These are phyloP conservation scores for Lophiotrema nucula DNA, from an alignment of 495 filamentous ascomycete species.

Conservation along the genomic window DNA sequence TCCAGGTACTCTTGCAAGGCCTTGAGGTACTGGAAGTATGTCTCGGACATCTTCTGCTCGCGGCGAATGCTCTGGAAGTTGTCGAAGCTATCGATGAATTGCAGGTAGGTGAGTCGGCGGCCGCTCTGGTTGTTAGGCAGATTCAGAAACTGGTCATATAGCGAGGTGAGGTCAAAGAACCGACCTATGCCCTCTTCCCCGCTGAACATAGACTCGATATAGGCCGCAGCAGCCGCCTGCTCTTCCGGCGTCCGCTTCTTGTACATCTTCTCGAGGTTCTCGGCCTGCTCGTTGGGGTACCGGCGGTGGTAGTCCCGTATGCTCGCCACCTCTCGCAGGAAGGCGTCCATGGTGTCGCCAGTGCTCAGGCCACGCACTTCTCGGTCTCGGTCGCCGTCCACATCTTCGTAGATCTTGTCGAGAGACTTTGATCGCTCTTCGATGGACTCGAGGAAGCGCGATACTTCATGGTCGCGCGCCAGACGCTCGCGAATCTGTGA, in stretches of 20 bases:
- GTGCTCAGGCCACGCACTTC: conserved; percentile 83
- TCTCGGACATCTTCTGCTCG: conserved; percentile 80
- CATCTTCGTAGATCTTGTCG: conserved; percentile 81
- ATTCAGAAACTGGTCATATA: conserved; percentile 88
- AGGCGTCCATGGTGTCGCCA: conserved; percentile 87
- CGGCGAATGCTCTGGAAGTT: conserved; percentile 73
- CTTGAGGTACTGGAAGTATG: conserved; percentile 87
- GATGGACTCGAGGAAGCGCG: conserved; percentile 81
- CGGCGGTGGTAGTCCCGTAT: conserved; percentile 85
- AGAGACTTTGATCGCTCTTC: conserved; percentile 79
- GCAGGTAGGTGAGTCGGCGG: conserved; percentile 80
- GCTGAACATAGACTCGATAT: conserved; percentile 89
- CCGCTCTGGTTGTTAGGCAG: conserved; percentile 61
- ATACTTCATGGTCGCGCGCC: conserved; percentile 84
- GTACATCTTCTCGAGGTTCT: conserved; percentile 92
- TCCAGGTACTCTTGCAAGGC: conserved; percentile 79
- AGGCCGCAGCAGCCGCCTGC: conserved; percentile 40
- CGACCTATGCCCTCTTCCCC: conserved; percentile 91
- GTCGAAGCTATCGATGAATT: conserved; percentile 89
- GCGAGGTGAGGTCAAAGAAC: conserved; percentile 79
- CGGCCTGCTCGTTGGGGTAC: conserved; percentile 91
- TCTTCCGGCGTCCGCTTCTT: conserved; percentile 72
- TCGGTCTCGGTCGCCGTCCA: conserved; percentile 62
- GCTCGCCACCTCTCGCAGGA: conserved; percentile 77
- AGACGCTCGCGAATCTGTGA: conserved; percentile 77